phyloP scores from a whole-genome alignment of 2,329 filamentous ascomycete species.

The Penicillium sp. region DNA sequence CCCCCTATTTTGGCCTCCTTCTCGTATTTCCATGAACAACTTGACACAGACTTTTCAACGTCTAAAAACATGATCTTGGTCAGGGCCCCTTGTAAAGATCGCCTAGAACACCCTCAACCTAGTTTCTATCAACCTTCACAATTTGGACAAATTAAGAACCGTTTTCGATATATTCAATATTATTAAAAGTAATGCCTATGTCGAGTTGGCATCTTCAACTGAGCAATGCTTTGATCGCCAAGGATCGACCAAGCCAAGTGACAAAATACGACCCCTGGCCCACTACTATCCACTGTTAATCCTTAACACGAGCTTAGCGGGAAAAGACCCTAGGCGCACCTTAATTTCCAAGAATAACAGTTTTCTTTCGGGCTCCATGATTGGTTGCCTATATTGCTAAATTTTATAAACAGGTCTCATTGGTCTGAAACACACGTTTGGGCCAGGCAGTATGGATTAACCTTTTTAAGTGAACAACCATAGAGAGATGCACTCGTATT shows the following conservation, averaged over 20 bases:
- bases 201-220: not conserved
- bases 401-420: not conserved
- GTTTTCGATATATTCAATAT: not conserved
- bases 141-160: not conserved
- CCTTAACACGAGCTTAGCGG: conserved; percentile 6
- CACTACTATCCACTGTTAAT: not conserved
- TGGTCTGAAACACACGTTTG: not conserved
- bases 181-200: not conserved
- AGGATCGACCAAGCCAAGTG: conserved; percentile 6
- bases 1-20: not conserved
- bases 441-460: not conserved
- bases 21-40: conserved; percentile 7
- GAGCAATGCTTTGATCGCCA: not conserved
- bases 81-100: not conserved
- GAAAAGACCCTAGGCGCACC: not conserved
- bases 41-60: not conserved
- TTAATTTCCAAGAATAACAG: not conserved
- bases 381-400: not conserved
- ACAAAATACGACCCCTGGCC: conserved; percentile 8
- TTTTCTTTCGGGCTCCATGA: not conserved
- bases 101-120: not conserved
- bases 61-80: not conserved
- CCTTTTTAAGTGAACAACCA: not conserved
- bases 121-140: no score
- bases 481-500: not conserved